These are phyloP conservation scores for Celoporthe dispersa DNA, from an alignment of 2,329 filamentous ascomycete genomes.

Conservation along the genomic window DNA sequence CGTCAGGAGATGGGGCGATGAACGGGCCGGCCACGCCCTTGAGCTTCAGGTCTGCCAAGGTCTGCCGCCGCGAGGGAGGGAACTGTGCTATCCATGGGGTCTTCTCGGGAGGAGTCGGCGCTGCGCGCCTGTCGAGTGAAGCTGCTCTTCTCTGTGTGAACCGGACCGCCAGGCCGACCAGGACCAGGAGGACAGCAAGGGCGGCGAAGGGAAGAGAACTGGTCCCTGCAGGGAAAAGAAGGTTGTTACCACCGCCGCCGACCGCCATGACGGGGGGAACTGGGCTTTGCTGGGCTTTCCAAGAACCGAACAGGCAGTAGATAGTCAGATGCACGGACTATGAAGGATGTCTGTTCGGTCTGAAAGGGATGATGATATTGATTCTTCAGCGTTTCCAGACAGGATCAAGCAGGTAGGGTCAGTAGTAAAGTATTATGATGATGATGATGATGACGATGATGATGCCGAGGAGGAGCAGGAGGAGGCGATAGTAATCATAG, in stretches of 20 bases:
- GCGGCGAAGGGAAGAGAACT: neutral
- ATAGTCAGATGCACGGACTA: neutral
- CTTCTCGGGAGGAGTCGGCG: constrained; percentile 4
- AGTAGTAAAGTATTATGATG: neutral
- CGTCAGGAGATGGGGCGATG: constrained; percentile 9
- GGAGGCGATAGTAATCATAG: neutral
- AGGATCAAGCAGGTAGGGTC: neutral
- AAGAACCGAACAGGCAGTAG: neutral
- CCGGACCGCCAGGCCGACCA: constrained; percentile 18
- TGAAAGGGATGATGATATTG: neutral
- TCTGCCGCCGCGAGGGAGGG: constrained; percentile 27
- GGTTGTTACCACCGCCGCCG: neutral
- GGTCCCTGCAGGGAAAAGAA: neutral
- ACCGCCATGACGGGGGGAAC: constrained; percentile 17
- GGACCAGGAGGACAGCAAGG: constrained; percentile 1
- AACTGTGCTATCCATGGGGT: constrained; percentile 26
- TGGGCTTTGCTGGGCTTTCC: neutral
- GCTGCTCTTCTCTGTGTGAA: constrained; percentile 9
- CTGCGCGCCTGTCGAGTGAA: neutral
- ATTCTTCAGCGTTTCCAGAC: neutral
- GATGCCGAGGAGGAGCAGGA: neutral
- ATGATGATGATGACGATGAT: neutral
- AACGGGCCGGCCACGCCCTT: constrained; percentile 16
- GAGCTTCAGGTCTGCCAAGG: constrained; percentile 19
- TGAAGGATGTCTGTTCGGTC: no score